Evolutionary conservation across 177 flowering plant genomes (phyloP).

Genomic region (Vitis hybrid): DNA sequence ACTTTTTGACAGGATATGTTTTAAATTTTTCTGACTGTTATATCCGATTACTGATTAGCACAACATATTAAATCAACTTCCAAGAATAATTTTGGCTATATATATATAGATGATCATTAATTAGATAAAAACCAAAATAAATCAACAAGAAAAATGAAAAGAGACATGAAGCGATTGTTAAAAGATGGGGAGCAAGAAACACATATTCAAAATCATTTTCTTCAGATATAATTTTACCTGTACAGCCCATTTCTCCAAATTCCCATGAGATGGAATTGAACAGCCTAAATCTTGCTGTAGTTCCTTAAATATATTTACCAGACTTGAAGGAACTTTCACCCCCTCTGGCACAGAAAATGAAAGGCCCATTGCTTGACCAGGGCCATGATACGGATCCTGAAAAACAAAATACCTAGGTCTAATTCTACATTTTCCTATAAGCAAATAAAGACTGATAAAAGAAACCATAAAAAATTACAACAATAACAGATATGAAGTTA

Average conservation of each 20-base stretch:
- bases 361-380: slow-evolving; percentile 99
- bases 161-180: not conserved
- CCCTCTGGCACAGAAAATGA: slow-evolving; percentile 95
- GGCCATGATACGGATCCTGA: slow-evolving; percentile 99
- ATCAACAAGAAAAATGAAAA: not conserved
- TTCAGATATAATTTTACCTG: slow-evolving; percentile 47
- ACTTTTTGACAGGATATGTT: not conserved
- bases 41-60: too few relatives aligned
- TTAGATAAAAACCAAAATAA: too few relatives aligned
- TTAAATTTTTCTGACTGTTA: not conserved
- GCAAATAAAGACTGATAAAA: not conserved
- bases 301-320: slow-evolving; percentile 88
- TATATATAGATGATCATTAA: too few relatives aligned
- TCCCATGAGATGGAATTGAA: slow-evolving; percentile 87
- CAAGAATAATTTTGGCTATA: too few relatives aligned
- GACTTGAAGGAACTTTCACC: slow-evolving; percentile 86
- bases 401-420: not conserved
- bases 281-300: slow-evolving; percentile 83
- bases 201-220: not conserved
- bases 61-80: too few relatives aligned
- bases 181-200: not conserved
- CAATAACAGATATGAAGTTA: too few relatives aligned
- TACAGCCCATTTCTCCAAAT: slow-evolving; percentile 84
- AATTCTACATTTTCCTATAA: not conserved
- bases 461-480: not conserved